These are phyloP conservation scores for Lentinus brumalis DNA, from an alignment of 768 basidiomycete genomes.

Conservation along the genomic window DNA sequence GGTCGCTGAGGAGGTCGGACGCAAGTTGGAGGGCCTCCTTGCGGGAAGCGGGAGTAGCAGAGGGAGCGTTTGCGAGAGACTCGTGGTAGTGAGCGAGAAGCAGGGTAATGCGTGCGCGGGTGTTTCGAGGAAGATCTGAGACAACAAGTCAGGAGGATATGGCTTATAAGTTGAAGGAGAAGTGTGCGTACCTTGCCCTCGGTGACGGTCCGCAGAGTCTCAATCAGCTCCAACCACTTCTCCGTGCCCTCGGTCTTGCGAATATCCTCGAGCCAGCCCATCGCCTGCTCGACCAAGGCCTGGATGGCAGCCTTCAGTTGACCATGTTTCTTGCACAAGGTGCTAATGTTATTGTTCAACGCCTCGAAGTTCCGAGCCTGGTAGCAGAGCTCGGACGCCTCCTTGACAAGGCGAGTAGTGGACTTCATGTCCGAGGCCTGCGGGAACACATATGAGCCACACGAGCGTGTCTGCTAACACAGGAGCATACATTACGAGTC, in stretches of 20 bases:
- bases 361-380: slow-evolving; percentile 67
- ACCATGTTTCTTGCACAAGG: slow-evolving; percentile 94
- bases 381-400: slow-evolving; percentile 72
- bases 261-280: slow-evolving; percentile 80
- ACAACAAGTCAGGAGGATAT: background rate
- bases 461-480: background rate
- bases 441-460: background rate
- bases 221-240: slow-evolving; percentile 84
- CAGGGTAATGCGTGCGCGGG: slow-evolving; percentile 91
- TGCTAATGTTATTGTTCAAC: slow-evolving; percentile 67
- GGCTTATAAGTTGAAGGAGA: background rate
- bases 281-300: slow-evolving; percentile 86
- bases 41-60: slow-evolving; percentile 34
- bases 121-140: slow-evolving; percentile 93
- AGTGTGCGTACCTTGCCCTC: slow-evolving; percentile 86
- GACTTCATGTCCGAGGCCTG: slow-evolving; percentile 92
- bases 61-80: slow-evolving; percentile 51
- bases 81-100: slow-evolving; percentile 87
- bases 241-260: slow-evolving; percentile 66
- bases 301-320: slow-evolving; percentile 91
- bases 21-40: slow-evolving; percentile 83
- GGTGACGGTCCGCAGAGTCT: slow-evolving; percentile 87
- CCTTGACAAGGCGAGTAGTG: slow-evolving; percentile 83
- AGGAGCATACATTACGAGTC: slow-evolving; percentile 80
- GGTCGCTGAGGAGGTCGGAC: slow-evolving; percentile 88